Evolutionary conservation across 257 asterid genomes (phyloP), one percentile per base, ranked within the genome.

Genomic region (Dorcoceras hygrometricum): DNA sequence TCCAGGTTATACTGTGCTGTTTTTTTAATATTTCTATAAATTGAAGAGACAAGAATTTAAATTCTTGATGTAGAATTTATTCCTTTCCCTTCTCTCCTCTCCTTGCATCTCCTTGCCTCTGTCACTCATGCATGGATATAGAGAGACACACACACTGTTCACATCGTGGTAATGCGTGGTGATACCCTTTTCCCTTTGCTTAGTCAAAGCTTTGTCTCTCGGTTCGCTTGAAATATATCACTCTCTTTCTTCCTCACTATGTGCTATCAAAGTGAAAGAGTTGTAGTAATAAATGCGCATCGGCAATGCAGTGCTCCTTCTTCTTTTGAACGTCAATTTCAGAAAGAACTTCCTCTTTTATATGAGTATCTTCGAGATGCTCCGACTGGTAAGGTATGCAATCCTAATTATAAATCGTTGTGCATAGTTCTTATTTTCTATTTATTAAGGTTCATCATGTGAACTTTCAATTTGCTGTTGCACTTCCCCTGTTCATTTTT

Each of bases 321-420:
- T 57, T 84, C 98, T 50, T 93, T 90, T 86, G 95, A 88, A 80
- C 78, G 85, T 73, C 86, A 81, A 68, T 84, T 93, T 61, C 79
- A 69, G 81, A 82, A 76, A 74, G 92, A 93, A 70, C 78, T 68
- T 75, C 96, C 97, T 64, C 89, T 76, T 68, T 76, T 93, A 65
- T 93, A 93, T 76, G 79, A 82, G 60, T 90, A 90, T 85, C 86
- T 93, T 67, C 82, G 29, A 73, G 89, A 88, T 76, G 99, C 96
- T 73, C 97, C 97, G 16, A 43, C 66, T 46, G 87, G 82, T 72
- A 82, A 78, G 95, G 97, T 86, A 77, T 70, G 72, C 46, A 58
- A 68, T 64, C 65, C 23, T 54, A 32, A 24, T 31, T 71, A 23
- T 62, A 62, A 53, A 60, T 26, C 57, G 57, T 62, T 56, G 27